Evolutionary conservation across 2,329 filamentous ascomycete genomes (phyloP).

Genomic region (Elsinoe batatas): DNA sequence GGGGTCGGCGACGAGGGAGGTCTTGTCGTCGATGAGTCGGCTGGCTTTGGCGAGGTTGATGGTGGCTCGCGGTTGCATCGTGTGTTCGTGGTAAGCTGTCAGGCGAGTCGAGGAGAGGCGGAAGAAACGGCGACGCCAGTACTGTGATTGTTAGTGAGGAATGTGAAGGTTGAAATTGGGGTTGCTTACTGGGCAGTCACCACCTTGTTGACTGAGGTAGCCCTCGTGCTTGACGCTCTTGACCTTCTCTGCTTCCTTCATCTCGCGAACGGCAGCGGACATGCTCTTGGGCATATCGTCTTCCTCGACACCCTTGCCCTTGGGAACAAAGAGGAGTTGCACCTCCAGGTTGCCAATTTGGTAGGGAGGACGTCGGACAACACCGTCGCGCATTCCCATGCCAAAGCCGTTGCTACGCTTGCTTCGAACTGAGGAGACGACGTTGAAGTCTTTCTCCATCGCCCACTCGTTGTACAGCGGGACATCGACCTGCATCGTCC

Average conservation of each 20-base stretch:
- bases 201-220: constrained; percentile 87
- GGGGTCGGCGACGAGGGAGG: constrained; percentile 71
- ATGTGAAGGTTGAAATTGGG: neutral
- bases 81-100: constrained; percentile 92
- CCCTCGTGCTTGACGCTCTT: constrained; percentile 71
- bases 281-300: constrained; percentile 99
- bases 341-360: constrained; percentile 90
- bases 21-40: constrained; percentile 87
- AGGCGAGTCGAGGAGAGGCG: constrained; percentile 83
- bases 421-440: constrained; percentile 83
- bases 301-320: constrained; percentile 74
- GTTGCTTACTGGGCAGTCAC: constrained; percentile 80
- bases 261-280: constrained; percentile 88
- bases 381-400: constrained; percentile 48
- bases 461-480: constrained; percentile 99
- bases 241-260: constrained; percentile 79
- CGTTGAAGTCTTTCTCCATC: constrained; percentile 62
- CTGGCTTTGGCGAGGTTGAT: constrained; percentile 92
- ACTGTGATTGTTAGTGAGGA: constrained; percentile 42
- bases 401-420: constrained; percentile 50
- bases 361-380: constrained; percentile 80
- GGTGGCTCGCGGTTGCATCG: constrained; percentile 86
- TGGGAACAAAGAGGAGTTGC: constrained; percentile 88
- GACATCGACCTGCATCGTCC: constrained; percentile 78
- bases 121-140: constrained; percentile 97